Percentiles rank a stretch among this genome's conserved stretches.
These are phyloP conservation scores for Rutstroemia sydowiana DNA, from an alignment of 2,329 filamentous ascomycete species.

Conservation along the genomic window DNA sequence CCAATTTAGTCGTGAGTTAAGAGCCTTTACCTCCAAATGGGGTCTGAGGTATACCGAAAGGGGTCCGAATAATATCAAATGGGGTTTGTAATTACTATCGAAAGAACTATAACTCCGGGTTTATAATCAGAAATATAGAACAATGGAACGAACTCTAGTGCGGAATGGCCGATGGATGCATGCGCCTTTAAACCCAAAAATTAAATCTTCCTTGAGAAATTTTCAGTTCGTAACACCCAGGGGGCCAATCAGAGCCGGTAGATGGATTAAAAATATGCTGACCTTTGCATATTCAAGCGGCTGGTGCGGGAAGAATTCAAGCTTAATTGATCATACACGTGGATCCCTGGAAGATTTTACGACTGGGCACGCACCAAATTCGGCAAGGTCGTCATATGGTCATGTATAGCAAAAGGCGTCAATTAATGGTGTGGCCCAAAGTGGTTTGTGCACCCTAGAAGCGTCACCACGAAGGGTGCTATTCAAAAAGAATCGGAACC, in stretches of 20 bases:
- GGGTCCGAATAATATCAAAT: too few relatives aligned
- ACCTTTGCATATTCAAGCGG: constrained; percentile 3
- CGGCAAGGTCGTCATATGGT: not conserved
- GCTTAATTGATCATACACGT: constrained; percentile 2
- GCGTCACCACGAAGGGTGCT: not conserved
- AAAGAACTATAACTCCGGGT: constrained; percentile 1
- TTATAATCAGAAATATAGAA: not conserved
- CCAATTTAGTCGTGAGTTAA: too few relatives aligned
- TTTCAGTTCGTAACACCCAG: not conserved
- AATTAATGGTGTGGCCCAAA: not conserved
- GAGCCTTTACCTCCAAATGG: too few relatives aligned
- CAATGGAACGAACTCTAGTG: not conserved
- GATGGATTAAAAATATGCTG: not conserved
- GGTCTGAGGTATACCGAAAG: too few relatives aligned
- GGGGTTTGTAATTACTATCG: not conserved
- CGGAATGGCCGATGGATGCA: constrained; percentile 6
- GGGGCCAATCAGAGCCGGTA: not conserved
- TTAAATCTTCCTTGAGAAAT: not conserved
- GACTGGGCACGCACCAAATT: not conserved
- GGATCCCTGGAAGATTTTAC: not conserved
- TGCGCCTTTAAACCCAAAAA: not conserved
- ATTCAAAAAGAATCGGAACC: not conserved
- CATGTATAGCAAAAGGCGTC: constrained; percentile 1
- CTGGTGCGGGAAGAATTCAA: not conserved
- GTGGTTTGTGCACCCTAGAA: not conserved